Evolutionary conservation across 2,329 filamentous ascomycete genomes (phyloP).

Genomic region (Colletotrichum liaoningense): DNA sequence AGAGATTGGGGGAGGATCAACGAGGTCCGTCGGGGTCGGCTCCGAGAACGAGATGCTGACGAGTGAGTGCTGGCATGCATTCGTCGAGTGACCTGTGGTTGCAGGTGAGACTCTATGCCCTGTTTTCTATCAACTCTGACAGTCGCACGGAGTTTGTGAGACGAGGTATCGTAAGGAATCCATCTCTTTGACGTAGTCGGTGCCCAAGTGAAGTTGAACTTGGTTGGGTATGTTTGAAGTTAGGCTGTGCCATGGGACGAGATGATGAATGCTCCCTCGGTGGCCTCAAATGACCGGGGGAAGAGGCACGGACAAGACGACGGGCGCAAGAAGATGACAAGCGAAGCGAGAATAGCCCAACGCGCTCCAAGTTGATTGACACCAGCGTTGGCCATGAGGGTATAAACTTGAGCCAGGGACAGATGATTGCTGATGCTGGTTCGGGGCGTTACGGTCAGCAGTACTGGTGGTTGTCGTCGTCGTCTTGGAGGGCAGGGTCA

Average conservation of each 20-base stretch:
- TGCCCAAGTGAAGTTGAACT: neutral
- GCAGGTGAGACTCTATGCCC: neutral
- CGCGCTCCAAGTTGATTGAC: neutral
- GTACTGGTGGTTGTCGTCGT: neutral
- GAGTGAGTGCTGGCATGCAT: neutral
- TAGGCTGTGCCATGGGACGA: neutral
- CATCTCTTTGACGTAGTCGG: neutral
- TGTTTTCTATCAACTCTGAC: neutral
- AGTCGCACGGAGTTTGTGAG: neutral
- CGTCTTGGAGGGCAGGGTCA: neutral
- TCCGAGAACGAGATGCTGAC: constrained; percentile 27
- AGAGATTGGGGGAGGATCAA: neutral
- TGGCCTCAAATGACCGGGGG: neutral
- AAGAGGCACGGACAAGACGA: neutral
- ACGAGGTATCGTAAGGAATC: neutral
- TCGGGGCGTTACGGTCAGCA: neutral
- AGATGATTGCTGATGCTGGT: neutral
- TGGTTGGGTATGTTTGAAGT: neutral
- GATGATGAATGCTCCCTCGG: neutral
- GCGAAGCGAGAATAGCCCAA: neutral
- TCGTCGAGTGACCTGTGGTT: neutral
- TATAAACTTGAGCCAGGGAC: neutral
- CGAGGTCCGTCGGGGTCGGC: constrained; percentile 22
- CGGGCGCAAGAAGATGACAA: neutral
- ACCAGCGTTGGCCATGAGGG: neutral